These are phyloP conservation scores for Clavaria fumosa DNA, from an alignment of 768 basidiomycete species.

Conservation along the genomic window DNA sequence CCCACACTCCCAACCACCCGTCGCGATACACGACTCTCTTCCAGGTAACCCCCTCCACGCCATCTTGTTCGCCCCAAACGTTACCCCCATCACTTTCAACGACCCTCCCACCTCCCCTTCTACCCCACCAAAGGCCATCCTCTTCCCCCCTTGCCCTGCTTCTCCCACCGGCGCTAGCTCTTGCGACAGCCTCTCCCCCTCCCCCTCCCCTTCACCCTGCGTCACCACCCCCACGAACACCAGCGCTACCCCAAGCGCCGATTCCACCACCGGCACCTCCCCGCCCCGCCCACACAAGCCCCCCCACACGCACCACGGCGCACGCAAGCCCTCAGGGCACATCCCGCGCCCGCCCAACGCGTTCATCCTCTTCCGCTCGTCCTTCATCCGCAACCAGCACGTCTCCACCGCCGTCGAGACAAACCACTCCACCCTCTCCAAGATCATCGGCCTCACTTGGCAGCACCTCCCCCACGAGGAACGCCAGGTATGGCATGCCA, in stretches of 20 bases:
- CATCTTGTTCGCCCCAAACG: slow-evolving; percentile 41
- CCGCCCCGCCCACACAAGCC: slow-evolving; percentile 27
- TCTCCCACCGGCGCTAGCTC: too few relatives aligned
- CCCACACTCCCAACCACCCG: too few relatives aligned
- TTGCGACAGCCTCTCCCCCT: too few relatives aligned
- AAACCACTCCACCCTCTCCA: slow-evolving; percentile 69
- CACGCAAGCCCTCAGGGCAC: slow-evolving; percentile 59
- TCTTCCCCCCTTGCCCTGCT: slow-evolving; percentile 38
- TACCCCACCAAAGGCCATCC: slow-evolving; percentile 26
- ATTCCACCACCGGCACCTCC: slow-evolving; percentile 35
- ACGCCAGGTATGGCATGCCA: slow-evolving; percentile 60
- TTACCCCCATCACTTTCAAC: slow-evolving; percentile 42
- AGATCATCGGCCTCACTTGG: slow-evolving; percentile 78
- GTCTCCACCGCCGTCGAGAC: slow-evolving; percentile 68
- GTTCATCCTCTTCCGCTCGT: slow-evolving; percentile 76
- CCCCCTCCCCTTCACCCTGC: slow-evolving; percentile 39
- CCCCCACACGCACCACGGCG: slow-evolving; percentile 39
- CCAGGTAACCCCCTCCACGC: slow-evolving; percentile 18
- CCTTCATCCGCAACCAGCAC: slow-evolving; percentile 66
- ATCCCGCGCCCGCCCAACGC: slow-evolving; percentile 78
- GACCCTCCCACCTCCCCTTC: slow-evolving; percentile 27
- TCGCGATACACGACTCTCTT: too few relatives aligned
- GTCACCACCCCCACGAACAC: slow-evolving; percentile 43
- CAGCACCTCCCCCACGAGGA: slow-evolving; percentile 63
- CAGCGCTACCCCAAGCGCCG: slow-evolving; percentile 29